Evolutionary conservation across 108 stramenopile species (phyloP), one percentile per base, ranked within the genome.

Genomic region (Fistulifera solaris): DNA sequence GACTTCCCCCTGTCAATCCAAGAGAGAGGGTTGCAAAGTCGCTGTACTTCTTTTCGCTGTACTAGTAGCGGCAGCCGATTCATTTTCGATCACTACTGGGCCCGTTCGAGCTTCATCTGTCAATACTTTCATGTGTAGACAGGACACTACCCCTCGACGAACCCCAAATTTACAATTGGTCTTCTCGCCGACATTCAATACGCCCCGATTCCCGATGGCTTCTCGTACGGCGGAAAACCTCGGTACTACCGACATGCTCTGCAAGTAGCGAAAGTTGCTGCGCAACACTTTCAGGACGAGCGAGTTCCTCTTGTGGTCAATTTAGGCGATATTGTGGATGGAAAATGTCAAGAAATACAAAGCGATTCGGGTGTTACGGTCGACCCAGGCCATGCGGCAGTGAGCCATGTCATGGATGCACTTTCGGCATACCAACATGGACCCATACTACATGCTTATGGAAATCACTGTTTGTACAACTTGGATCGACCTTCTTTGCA

Each of bases 391-490:
- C 55, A 67, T 19, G 47, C 66, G 19, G 70, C 72, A 6, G 43
- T 83, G n/a, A 74, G 75, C 25, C 66, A 83, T 44, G 82, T 89
- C 6, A 19, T 78, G 51, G 64, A 78, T 28, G 79, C 87, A 7
- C 42, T 85, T 22, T 61, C 74, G 16, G 42, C 47, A 2, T 85
- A 85, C 52, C 51, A 40, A 27, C 27, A 63, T 41, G 81, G 86
- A 0, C 58, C 50, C n/a, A 72, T 84, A 17, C 18, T 87, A 27
- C 90, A 92, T 53, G 71, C 83, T 1, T 88, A 92, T 61, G 90
- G 90, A 1, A 92, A 92, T 56, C 90, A 92, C 53, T 82, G 83
- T 64, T 52, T 92, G 42, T 92, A 92, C 80, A 91, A 85, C 67
- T 40, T 92, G n/a, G 67, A 76, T 43, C 63, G 90, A 22, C 13